Percentiles rank a stretch among this genome's conserved stretches.
Evolutionary conservation across 2,329 filamentous ascomycete genomes (phyloP).

Genomic region (Penicillium psychrosexuale): DNA sequence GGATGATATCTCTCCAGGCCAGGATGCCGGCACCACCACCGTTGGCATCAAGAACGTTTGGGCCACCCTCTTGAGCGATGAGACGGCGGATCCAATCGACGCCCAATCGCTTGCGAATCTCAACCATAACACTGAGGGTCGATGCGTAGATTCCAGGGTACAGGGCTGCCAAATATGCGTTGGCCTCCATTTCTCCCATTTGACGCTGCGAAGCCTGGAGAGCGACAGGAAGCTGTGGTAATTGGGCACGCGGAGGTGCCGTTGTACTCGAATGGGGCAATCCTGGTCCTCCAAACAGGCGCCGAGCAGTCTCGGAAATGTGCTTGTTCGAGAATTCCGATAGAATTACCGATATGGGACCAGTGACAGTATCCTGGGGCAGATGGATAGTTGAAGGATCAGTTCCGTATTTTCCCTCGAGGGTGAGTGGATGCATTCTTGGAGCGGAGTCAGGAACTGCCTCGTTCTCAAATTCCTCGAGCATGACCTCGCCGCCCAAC

Average conservation of each 20-base stretch:
- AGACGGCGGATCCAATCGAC: slow-evolving; percentile 57
- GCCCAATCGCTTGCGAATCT: slow-evolving; percentile 60
- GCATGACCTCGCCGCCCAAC: slow-evolving; percentile 40
- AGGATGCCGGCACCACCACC: slow-evolving; percentile 60
- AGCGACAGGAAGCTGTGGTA: slow-evolving; percentile 57
- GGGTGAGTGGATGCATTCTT: slow-evolving; percentile 71
- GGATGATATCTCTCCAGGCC: slow-evolving; percentile 67
- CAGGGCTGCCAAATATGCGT: slow-evolving; percentile 57
- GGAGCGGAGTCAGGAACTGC: slow-evolving; percentile 42
- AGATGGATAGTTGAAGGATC: slow-evolving; percentile 71
- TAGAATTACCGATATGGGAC: slow-evolving; percentile 68
- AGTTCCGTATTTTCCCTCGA: slow-evolving; percentile 70
- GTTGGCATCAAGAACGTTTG: slow-evolving; percentile 60
- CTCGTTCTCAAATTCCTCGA: slow-evolving; percentile 45
- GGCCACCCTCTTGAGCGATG: slow-evolving; percentile 55
- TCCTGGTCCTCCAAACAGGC: slow-evolving; percentile 70
- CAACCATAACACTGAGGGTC: slow-evolving; percentile 54
- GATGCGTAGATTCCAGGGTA: slow-evolving; percentile 62
- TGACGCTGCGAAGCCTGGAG: slow-evolving; percentile 54
- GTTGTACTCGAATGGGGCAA: slow-evolving; percentile 76
- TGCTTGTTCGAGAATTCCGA: slow-evolving; percentile 69
- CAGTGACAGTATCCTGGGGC: slow-evolving; percentile 65
- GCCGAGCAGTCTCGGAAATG: slow-evolving; percentile 67
- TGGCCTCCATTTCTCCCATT: slow-evolving; percentile 61
- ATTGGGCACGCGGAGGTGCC: slow-evolving; percentile 50